Base-by-base conservation (phyloP, 1,284 basidiomycete genomes). In the Ganoderma meredithae region DNA sequence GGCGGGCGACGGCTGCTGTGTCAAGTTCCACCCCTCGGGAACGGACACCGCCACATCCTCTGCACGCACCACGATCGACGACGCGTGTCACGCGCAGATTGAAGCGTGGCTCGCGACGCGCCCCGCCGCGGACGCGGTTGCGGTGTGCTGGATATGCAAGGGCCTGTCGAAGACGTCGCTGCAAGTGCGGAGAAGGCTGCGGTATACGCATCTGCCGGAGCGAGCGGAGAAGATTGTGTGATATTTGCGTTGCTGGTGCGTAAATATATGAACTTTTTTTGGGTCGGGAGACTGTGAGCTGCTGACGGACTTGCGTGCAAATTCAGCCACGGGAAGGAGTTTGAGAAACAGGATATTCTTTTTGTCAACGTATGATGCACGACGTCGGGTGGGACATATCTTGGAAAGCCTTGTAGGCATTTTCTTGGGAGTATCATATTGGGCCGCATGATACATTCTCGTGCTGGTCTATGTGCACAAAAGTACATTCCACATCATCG, bases 321-420 rank as follows among this genome's bases (percentile, higher is more conserved):
- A n/a, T n/a, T n/a, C n/a, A n/a, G 67, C 44, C 67, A 69, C 25
- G 44, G 39, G 4, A 69, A 69, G 56, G 64, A 69, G 63, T 69
- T 69, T 31, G 63, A 65, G 39, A 62, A 65, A 39, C 36, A 44
- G 19, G 67, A 69, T 22, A 69, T 69, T 7, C 36, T 41, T 8
- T 60, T 60, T 15, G 22, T 49, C 22, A 25, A 3, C 10, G 4
- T 49, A 4, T 49, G 47, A 49, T n/a, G 7, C n/a, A n/a, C n/a
- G n/a, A n/a, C n/a, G n/a, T n/a, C n/a, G n/a, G n/a, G n/a, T n/a
- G n/a, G n/a, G n/a, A n/a, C n/a, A n/a, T n/a, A n/a, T n/a, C n/a
- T n/a, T n/a, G n/a, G n/a, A n/a, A n/a, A n/a, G n/a, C n/a, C n/a
- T n/a, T n/a, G n/a, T n/a, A n/a, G n/a, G n/a, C n/a, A n/a, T n/a